These are phyloP conservation scores for Limnanthes douglasii DNA, from an alignment of 345 rosid genomes.

Conservation along the genomic window DNA sequence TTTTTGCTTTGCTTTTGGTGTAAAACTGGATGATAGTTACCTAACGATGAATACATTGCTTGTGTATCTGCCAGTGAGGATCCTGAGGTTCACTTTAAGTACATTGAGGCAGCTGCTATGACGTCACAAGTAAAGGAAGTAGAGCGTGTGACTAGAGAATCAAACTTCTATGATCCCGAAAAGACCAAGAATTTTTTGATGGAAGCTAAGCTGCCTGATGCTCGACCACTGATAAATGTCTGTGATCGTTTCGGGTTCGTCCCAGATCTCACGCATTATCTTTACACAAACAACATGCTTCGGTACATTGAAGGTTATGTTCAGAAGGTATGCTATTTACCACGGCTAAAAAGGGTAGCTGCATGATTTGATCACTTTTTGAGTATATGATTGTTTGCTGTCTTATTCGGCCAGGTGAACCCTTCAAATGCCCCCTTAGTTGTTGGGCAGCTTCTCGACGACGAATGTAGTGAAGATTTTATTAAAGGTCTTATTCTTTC, in stretches of 20 bases:
- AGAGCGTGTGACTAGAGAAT: conserved; percentile 98
- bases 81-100: conserved; percentile 96
- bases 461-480: conserved; percentile 98
- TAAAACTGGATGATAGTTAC: conserved; percentile 6
- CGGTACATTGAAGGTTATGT: conserved; percentile 99
- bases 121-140: conserved; percentile 97
- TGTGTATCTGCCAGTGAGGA: conserved; percentile 60
- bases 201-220: conserved; percentile 99
- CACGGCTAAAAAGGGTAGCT: not conserved
- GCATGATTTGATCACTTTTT: not conserved
- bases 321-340: conserved; percentile 59
- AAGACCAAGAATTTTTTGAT: conserved; percentile 95
- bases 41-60: conserved; percentile 5
- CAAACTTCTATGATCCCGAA: conserved; percentile 91
- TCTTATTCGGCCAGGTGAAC: conserved; percentile 50
- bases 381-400: conserved; percentile 5
- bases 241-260: conserved; percentile 98
- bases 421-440: conserved; percentile 98
- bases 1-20: conserved; percentile 7
- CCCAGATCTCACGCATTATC: conserved; percentile 96
- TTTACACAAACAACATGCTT: conserved; percentile 86
- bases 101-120: conserved; percentile 98
- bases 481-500: conserved; percentile 97
- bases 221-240: conserved; percentile 91
- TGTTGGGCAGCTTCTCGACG: conserved; percentile 87